Evolutionary conservation across 331 rosid species (phyloP), one percentile per base, ranked within the genome.

Genomic region (Malus hybrid): DNA sequence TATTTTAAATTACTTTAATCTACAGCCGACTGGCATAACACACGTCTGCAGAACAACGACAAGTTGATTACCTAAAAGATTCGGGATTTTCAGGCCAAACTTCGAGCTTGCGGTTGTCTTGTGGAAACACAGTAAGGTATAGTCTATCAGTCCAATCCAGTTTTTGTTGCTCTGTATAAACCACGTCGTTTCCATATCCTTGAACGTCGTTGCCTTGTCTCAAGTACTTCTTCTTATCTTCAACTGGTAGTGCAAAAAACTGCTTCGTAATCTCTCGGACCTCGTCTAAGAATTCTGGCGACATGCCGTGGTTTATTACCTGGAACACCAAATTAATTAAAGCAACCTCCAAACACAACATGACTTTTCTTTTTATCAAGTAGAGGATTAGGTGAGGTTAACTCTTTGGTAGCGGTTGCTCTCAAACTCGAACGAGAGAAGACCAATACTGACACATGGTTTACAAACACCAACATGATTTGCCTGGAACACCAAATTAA

Each of bases 181-280:
- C 75, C 52, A n/a, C 15, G 82, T 89, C 93, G 64, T 71, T 84
- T 34, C 97, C 95, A 76, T 89, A 93, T 14, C 98, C 98, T 87
- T 93, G 89, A 5, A 71, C 1, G 1, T 34, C 76, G 24, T 80
- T 54, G 48, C 50, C 78, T 78, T 82, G 86, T 80, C 90, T 87
- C 28, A 46, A 76, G 70, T 67, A 88, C 39, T 79, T 83, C n/a
- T 54, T 28, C 84, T 93, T 93, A 80, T 86, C 92, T 79, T 84
- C 88, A 64, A 32, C 78, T 7, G 96, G 86, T 69, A 87, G 82
- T 11, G 79, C 76, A n/a, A 93, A 90, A 77, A 93, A 93, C 13
- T 84, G 85, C 28, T 84, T 81, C 2, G 87, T 56, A 29, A 86
- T 32, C 66, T 78, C 72, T 11, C 87, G 84, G 48, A 93, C 69